Evolutionary conservation across 306 rosid species (phyloP).

Genomic region (Cucurbita ficifolia): DNA sequence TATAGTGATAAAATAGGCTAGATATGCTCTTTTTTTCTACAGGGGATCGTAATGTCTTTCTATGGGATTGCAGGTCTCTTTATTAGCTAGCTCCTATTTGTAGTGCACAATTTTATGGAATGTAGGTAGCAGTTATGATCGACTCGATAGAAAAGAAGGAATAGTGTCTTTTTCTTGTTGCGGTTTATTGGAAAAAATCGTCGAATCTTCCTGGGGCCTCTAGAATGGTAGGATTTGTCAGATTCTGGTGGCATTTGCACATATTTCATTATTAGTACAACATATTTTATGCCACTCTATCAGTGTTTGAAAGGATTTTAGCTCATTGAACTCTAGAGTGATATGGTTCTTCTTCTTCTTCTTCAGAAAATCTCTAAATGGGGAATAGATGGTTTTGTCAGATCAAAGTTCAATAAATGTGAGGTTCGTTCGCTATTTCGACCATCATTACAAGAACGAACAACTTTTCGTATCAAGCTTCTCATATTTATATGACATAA

Average conservation of each 20-base stretch:
- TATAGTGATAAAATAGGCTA: neutral
- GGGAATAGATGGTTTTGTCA: constrained; percentile 16
- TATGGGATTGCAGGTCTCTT: too few relatives aligned
- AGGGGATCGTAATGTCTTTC: too few relatives aligned
- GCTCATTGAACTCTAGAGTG: neutral
- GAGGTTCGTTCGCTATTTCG: constrained; percentile 34
- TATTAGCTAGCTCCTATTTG: too few relatives aligned
- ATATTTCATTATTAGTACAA: neutral
- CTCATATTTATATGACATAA: neutral
- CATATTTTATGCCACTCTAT: neutral
- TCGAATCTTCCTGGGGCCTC: too few relatives aligned
- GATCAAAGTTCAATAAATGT: constrained; percentile 27
- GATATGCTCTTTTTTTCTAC: neutral
- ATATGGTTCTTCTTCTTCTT: neutral
- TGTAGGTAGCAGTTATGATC: too few relatives aligned
- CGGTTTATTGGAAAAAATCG: too few relatives aligned
- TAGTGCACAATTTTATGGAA: too few relatives aligned
- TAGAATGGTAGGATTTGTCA: neutral
- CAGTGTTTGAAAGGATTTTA: neutral
- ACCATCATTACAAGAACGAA: neutral
- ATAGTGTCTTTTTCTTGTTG: too few relatives aligned
- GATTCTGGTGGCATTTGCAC: neutral
- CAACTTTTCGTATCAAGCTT: neutral
- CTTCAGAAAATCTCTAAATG: constrained; percentile 27
- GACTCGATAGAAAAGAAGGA: too few relatives aligned